These are phyloP conservation scores for Coccomyxa subellipsoidea DNA, from an alignment of 163 green algal genomes.

Conservation along the genomic window DNA sequence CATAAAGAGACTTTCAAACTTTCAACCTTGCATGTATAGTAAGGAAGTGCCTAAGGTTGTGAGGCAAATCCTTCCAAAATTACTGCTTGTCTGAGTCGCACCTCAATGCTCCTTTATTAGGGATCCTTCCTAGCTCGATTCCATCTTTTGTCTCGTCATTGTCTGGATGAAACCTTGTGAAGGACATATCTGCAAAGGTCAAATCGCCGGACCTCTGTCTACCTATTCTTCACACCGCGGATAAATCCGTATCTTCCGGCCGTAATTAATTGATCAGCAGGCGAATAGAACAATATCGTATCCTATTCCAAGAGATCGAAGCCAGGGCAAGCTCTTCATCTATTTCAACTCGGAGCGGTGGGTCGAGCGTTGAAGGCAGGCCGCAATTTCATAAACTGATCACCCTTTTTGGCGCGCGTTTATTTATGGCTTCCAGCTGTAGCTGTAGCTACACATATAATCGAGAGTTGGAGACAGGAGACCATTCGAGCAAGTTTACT, in stretches of 20 bases:
- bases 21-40: not conserved
- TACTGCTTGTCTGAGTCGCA: no score
- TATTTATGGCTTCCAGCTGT: no score
- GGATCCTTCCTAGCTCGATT: not conserved
- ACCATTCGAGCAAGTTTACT: no score
- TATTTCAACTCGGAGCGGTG: not conserved
- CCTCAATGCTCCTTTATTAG: not conserved
- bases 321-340: not conserved
- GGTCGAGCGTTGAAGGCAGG: not conserved
- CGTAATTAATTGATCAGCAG: no score
- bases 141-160: not conserved
- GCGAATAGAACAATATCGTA: no score
- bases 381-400: not conserved
- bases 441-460: no score
- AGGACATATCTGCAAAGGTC: not conserved
- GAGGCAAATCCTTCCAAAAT: no score
- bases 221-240: no score
- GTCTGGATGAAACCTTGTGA: not conserved
- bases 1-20: not conserved
- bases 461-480: no score
- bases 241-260: no score
- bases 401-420: not conserved
- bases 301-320: no score
- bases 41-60: no score
- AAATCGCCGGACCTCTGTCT: not conserved